Base-by-base conservation (phyloP, 1,139 yeast species). In the Candida freyschussii region DNA sequence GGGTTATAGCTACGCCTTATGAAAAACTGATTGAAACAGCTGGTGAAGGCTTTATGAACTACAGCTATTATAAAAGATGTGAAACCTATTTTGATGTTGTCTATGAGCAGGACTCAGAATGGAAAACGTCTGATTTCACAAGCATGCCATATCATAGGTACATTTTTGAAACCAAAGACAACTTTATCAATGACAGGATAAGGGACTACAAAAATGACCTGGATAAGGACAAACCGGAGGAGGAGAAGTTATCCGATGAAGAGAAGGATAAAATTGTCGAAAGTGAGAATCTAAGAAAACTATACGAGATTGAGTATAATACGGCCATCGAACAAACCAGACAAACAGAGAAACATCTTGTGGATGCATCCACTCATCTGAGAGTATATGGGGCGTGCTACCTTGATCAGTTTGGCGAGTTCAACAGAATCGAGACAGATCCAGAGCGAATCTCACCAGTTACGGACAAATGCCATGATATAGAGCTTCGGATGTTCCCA, bases 321-420 rank as follows among this genome's bases (percentile, higher is more conserved):
- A n/a, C 35, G 26, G 31, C 21, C 5, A 34, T 32, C 12, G 41
- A 37, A 48, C 58, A 32, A 17, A 34, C 44, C 2, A 27, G 32
- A 12, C 21, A 18, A 5, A 43, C 45, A 3, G 50, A 45, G 26
- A 30, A 30, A 13, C 19, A 30, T 21, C 29, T 45, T 10, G 31
- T 37, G 13, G 65, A 65, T 36, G 55, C 53, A 28, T 40, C 63
- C 11, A 43, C 67, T 0, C 64, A 63, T 36, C 43, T 65, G 23
- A 52, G 70, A 37, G 59, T 64, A 13, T 66, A 60, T 43, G 65
- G 65, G 31, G 61, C 60, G 27, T 67, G 72, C 44, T 66, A 49
- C 39, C 40, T 65, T 23, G 56, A 60, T 18, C 50, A 57, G 24
- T 41, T 17, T 24, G 48, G 47, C n/a, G 17, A 25, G 1, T 18